Base-by-base conservation (phyloP, 2,329 filamentous ascomycete species). In the Beauveria pseudobassiana region DNA sequence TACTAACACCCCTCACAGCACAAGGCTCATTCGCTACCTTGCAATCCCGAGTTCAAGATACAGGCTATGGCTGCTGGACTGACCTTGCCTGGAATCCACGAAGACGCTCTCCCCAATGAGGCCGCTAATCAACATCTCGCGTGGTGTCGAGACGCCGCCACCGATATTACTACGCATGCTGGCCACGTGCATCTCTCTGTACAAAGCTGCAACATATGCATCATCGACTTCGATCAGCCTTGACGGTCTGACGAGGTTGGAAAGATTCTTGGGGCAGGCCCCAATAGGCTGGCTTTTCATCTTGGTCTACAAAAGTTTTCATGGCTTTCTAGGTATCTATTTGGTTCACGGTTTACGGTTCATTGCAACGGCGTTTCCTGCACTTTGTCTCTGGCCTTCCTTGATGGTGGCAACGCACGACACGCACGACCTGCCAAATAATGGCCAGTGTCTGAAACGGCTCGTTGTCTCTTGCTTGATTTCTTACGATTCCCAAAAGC, bases 21-120 rank as follows among this genome's bases (percentile, higher is more conserved):
- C 77, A 91, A 90, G 75, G 85, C 87, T 65, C 89, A 97, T 74
- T 95, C 91, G 14, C 88, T 91, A 26, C 89, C 89, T 59, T 97
- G 93, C 78, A 96, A 96, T 70, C 91, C 92, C 0, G 92, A 96
- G 64, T 85, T 84, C 61, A 79, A 83, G 66, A 76, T 76, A 18
- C 74, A 76, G 52, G 74, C 74, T 48, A 67, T 77, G 43, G 76
- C 79, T 40, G 78, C 78, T 9, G 79, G 78, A 20, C 72, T 81
- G 63, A 76, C 69, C 55, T 68, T 74, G 62, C 75, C 72, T 16
- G 73, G 74, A 45, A 79, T 81, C 63, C 77, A 76, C 59, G 79
- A 82, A 65, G 78, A 81, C 68, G 71, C 71, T 73, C 71, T 40
- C 6, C 48, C 22, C 46, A 69, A 73, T 66, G 24, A 51, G 50